Evolutionary conservation across 1,284 basidiomycete species (phyloP), one percentile per base, ranked within the genome.

Genomic region (Malassezia japonica): DNA sequence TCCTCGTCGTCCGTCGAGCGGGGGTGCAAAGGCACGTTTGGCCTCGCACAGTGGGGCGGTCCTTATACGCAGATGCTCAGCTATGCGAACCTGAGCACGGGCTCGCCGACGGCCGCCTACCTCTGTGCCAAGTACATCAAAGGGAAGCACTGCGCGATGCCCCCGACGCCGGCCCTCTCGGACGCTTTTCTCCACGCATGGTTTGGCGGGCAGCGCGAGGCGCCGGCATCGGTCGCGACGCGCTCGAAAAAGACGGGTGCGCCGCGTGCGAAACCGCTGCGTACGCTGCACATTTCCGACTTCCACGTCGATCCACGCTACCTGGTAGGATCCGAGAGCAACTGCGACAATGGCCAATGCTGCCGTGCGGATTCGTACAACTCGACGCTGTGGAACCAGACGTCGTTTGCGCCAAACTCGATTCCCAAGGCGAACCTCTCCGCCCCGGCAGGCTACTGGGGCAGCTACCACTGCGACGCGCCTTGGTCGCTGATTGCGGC

Each of bases 271-370:
- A 75, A 82, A 61, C 77, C 80, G 39, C 74, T 87, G 34, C 85
- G 83, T 62, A 81, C 87, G 1, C 73, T 87, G 39, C 86, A 87
- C 64, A 60, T 86, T 13, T 85, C 83, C 0, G 85, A 87, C 63
- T 76, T 85, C 53, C 86, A 87, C 72, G 74, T 87, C 45, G 86
- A 87, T 65, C 81, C 85, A 79, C 83, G 83, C 27, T 87, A 81
- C 67, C 78, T 82, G 10, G 85, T 80, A 29, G 82, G 83, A 15
- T 75, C 82, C 5, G 85, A 87, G 72, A 83, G 80, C 9, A 82
- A 83, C 62, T 87, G 85, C 65, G 81, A 80, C 21, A 77, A 77
- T n/a, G 80, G 80, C n/a, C 73, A 81, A 4, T 87, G 85, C 73
- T 87, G 85, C 65, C 79, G 86, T 29, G 70, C 74, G 23, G 80